Evolutionary conservation across 2,329 filamentous ascomycete species (phyloP).

Genomic region (Sporothrix mexicana): DNA sequence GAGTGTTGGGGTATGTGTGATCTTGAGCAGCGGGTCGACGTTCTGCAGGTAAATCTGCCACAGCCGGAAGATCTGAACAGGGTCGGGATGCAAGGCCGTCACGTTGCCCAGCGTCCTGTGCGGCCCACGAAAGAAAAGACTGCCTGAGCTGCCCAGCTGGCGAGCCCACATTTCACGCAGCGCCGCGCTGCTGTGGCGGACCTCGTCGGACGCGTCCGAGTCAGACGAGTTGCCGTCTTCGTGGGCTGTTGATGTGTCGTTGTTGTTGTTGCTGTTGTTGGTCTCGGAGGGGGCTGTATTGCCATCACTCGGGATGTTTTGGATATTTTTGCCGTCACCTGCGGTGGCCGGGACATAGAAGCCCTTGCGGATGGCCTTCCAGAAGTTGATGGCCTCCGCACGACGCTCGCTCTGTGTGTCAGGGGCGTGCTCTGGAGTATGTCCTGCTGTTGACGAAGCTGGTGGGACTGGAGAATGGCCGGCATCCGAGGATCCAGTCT

Average conservation of each 20-base stretch:
- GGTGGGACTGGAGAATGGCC: neutral
- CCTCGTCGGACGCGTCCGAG: constrained; percentile 38
- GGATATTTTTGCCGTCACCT: neutral
- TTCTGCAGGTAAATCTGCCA: constrained; percentile 67
- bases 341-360: neutral
- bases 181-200: constrained; percentile 37
- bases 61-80: constrained; percentile 53
- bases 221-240: neutral
- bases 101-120: constrained; percentile 51
- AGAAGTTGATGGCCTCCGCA: constrained; percentile 19
- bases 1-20: constrained; percentile 62
- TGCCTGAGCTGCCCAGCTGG: constrained; percentile 45
- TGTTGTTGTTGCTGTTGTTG: neutral
- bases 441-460: neutral
- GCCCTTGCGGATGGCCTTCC: constrained; percentile 18
- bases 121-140: constrained; percentile 59
- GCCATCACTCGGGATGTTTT: too few species aligned
- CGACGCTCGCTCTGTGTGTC: neutral
- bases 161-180: constrained; percentile 19
- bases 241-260: neutral
- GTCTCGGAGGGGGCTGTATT: neutral
- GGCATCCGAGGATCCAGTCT: neutral
- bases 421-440: neutral
- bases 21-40: constrained; percentile 63
- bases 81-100: constrained; percentile 56